Conservation (phyloP, 371 early-diverging fungal species). For the Mycotypha africana region DNA sequence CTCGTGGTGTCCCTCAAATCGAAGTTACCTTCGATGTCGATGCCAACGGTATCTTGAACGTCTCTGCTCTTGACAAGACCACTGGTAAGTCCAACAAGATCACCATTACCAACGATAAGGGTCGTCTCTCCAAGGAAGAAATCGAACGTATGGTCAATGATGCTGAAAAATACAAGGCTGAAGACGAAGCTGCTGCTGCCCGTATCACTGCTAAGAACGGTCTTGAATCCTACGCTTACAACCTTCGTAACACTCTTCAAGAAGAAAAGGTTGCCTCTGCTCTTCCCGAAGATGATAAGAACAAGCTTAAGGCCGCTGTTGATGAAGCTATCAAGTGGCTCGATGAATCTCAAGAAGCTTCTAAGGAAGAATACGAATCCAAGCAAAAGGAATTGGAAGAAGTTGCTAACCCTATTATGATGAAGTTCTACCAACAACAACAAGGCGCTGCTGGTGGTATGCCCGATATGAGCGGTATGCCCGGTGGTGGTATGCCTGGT, state of each 20-base stretch:
- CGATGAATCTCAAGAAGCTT: conserved; percentile 81
- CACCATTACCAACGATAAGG: conserved; percentile 91
- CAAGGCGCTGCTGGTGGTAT: conserved; percentile 55
- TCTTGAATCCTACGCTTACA: conserved; percentile 84
- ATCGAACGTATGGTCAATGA: conserved; percentile 89
- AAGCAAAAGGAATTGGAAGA: conserved; percentile 86
- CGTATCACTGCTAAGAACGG: conserved; percentile 82
- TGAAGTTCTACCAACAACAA: conserved; percentile 60
- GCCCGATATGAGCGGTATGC: conserved; percentile 77
- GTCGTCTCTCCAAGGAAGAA: conserved; percentile 87
- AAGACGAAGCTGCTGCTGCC: conserved; percentile 80
- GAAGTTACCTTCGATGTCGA: conserved; percentile 94
- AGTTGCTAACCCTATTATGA: conserved; percentile 88
- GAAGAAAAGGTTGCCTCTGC: conserved; percentile 76
- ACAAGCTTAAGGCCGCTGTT: conserved; percentile 78
- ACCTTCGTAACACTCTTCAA: conserved; percentile 76
- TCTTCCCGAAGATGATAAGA: conserved; percentile 61
- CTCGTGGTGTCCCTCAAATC: conserved; percentile 89
- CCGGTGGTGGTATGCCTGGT: conserved; percentile 58
- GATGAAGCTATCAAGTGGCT: conserved; percentile 81
- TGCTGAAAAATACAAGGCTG: conserved; percentile 85
- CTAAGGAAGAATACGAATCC: conserved; percentile 88
- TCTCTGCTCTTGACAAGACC: conserved; percentile 88
- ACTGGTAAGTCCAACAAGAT: conserved; percentile 81
- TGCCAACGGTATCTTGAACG: conserved; percentile 93